Evolutionary conservation across 148 eudicot genomes (phyloP), one percentile per base, ranked within the genome.

Genomic region (Fagopyrum homotropicum): DNA sequence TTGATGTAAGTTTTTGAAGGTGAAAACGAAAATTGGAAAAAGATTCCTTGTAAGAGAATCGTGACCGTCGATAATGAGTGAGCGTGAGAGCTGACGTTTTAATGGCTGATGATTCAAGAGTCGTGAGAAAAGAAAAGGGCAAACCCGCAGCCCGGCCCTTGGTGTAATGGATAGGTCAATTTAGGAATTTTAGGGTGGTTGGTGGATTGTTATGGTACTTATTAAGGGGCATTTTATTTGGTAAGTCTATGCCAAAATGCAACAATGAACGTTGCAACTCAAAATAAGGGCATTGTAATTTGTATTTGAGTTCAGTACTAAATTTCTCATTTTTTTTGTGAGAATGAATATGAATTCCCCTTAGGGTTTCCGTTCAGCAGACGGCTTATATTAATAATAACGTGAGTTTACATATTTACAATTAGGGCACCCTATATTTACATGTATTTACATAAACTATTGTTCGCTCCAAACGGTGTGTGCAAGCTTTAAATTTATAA

Each of bases 21-120:
- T 59, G 64, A 59, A 56, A 22, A 56, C 5, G 26, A 56, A 17
- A 19, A 19, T 17, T 35, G 40, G 40, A 35, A 35, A 35, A 54
- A 15, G 40, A 60, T 60, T 60, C 40, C 14, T 9, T 4, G 4
- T 12, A 4, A 43, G 68, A 29, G 12, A 61, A 61, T 61, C 68
- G 4, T 61, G 68, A 61, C 68, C 68, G 68, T 61, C 43, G 4
- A 61, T 61, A 2, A 1, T 35, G 40, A 61, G 29, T 60, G 68
- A 61, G 68, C 68, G 68, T 61, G 68, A 5, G 40, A 60, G 66
- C 66, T 60, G 66, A 60, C 66, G 66, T 22, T 54, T 54, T 14
- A 3, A 54, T 54, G 40, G 66, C 64, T 55, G 59, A 6, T 55
- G 59, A 55, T 55, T 17, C 14, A 51, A 55, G 17, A 2, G 59